Conservation (phyloP, 352 stramenopile species). For the Pythium dissimile region DNA sequence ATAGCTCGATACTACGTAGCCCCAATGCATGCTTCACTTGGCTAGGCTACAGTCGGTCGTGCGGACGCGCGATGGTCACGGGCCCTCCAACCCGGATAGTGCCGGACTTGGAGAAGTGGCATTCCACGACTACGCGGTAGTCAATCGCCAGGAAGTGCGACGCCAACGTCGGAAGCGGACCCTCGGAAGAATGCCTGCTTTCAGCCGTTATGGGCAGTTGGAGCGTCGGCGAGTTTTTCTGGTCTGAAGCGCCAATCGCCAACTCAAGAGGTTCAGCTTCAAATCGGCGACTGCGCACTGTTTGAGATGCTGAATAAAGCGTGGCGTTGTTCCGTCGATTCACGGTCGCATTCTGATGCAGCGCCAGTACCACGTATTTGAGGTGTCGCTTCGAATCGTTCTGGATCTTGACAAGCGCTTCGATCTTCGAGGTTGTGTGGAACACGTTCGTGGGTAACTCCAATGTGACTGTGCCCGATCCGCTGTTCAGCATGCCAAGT, state of each 20-base stretch:
- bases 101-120: not conserved
- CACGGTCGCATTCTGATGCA: constrained; percentile 7
- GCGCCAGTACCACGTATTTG: constrained; percentile 6
- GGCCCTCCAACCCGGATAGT: not conserved
- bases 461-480: too few species aligned
- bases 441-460: too few species aligned
- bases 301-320: not conserved
- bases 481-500: too few species aligned
- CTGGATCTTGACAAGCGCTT: too few species aligned
- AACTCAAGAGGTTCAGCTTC: not conserved
- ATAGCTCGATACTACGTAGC: too few species aligned
- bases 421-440: too few species aligned
- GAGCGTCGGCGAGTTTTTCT: not conserved
- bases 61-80: not conserved
- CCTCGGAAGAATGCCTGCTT: not conserved
- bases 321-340: not conserved
- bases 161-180: not conserved
- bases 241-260: not conserved
- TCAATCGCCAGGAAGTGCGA: not conserved
- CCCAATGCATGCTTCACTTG: too few species aligned
- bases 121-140: constrained; percentile 5
- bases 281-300: not conserved
- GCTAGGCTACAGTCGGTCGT: too few species aligned
- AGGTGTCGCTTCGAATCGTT: too few species aligned
- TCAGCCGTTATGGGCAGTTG: not conserved